phyloP scores from a whole-genome alignment of 192 early-diverging fungal genomes.

The Coemansia umbellata region DNA sequence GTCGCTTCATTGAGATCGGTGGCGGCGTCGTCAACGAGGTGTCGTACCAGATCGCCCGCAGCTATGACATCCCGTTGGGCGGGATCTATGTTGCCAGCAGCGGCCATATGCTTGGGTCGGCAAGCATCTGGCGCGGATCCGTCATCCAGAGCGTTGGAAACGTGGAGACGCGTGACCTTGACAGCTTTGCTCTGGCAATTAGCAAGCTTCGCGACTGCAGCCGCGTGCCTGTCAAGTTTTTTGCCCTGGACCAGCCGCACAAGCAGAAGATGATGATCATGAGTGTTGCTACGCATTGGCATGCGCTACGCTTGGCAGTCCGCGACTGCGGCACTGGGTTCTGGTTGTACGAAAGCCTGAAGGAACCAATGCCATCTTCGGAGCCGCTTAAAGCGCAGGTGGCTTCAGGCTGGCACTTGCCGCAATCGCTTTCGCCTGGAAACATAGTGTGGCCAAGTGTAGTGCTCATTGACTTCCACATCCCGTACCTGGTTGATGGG shows the following conservation, averaged over 20 bases:
- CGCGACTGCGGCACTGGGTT: conserved; percentile 75
- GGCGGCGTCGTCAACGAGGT: conserved; percentile 79
- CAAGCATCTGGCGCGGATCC: conserved; percentile 63
- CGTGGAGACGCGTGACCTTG: conserved; percentile 66
- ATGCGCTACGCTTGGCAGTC: conserved; percentile 68
- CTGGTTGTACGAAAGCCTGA: conserved; percentile 74
- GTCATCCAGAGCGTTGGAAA: conserved; percentile 72
- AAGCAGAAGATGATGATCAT: conserved; percentile 79
- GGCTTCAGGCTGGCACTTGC: conserved; percentile 69
- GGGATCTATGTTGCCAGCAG: conserved; percentile 82
- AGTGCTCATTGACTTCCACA: conserved; percentile 74
- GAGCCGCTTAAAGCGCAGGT: conserved; percentile 55
- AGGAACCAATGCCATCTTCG: conserved; percentile 54
- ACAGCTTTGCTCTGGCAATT: conserved; percentile 74
- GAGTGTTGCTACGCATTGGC: conserved; percentile 86
- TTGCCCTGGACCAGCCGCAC: conserved; percentile 75
- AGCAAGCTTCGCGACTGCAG: conserved; percentile 68
- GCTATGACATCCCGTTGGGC: conserved; percentile 60
- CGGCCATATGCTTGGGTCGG: conserved; percentile 67
- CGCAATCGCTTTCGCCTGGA: conserved; percentile 68
- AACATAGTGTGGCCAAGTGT: conserved; percentile 72
- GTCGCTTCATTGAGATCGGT: conserved; percentile 82
- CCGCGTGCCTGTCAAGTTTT: conserved; percentile 66
- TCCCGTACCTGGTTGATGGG: conserved; percentile 77
- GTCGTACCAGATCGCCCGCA: conserved; percentile 73